These are phyloP conservation scores for Aspergillus sclerotioniger DNA, from an alignment of 495 filamentous ascomycete genomes.

Conservation along the genomic window DNA sequence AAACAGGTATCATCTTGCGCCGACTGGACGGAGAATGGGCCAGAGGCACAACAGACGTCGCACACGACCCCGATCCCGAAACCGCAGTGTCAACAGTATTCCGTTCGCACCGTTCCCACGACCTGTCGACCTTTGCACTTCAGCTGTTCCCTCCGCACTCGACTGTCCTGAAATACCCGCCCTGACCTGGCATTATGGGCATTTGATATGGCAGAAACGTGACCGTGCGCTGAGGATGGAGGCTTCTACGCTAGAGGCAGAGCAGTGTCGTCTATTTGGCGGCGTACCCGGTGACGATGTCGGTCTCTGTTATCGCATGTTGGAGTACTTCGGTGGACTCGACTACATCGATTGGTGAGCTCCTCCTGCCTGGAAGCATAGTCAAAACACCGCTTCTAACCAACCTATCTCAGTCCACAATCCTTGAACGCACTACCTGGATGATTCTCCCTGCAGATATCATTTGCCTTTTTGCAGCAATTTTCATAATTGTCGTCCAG, in stretches of 20 bases:
- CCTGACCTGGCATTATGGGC: constrained; percentile 45
- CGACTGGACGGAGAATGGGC: constrained; percentile 36
- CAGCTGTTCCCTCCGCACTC: constrained; percentile 11
- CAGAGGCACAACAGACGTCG: constrained; percentile 50
- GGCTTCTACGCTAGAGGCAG: constrained; percentile 29
- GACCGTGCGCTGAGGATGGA: constrained; percentile 27
- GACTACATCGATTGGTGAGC: constrained; percentile 50
- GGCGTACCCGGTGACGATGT: constrained; percentile 49
- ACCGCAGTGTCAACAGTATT: constrained; percentile 19
- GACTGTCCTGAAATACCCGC: constrained; percentile 26
- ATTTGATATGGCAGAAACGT: constrained; percentile 38
- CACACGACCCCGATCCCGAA: constrained; percentile 43
- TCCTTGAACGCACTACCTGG: constrained; percentile 18
- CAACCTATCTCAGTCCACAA: constrained; percentile 14
- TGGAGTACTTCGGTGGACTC: constrained; percentile 48
- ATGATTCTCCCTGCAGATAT: constrained; percentile 11
- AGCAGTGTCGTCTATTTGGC: constrained; percentile 46
- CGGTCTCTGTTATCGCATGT: constrained; percentile 46
- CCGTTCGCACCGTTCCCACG: constrained; percentile 16
- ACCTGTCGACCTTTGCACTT: constrained; percentile 12
- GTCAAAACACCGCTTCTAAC: constrained; percentile 5
- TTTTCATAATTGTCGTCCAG: constrained; percentile 2
- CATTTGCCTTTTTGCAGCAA: constrained; percentile 6
- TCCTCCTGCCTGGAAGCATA: neutral
- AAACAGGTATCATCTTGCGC: constrained; percentile 9